Evolutionary conservation across 192 early-diverging fungal species (phyloP).

Genomic region (Backusella westeae): DNA sequence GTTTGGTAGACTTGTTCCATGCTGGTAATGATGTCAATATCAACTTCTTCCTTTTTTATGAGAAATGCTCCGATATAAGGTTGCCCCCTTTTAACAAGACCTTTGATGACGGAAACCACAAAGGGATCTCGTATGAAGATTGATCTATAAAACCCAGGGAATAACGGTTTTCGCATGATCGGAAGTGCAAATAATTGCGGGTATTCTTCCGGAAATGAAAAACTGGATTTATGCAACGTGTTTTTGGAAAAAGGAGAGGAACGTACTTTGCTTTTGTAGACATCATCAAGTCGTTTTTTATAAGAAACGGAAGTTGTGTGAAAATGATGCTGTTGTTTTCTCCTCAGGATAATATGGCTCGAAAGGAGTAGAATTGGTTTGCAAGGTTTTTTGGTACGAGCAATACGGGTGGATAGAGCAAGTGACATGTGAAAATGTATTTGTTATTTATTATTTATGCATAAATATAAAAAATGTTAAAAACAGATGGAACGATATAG

Average conservation of each 20-base stretch:
- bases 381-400: not conserved
- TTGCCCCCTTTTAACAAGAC: constrained; percentile 86
- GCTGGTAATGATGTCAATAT: constrained; percentile 74
- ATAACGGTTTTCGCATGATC: constrained; percentile 86
- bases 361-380: not conserved
- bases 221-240: not conserved
- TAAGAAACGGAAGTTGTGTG: not conserved
- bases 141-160: constrained; percentile 97
- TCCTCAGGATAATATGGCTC: not conserved
- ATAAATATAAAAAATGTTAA: no score
- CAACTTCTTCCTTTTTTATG: constrained; percentile 85
- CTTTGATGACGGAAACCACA: constrained; percentile 87
- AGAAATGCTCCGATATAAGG: constrained; percentile 97
- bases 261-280: not conserved
- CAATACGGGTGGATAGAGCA: not conserved
- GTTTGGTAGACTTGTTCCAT: constrained; percentile 81
- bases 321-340: not conserved
- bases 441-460: not conserved
- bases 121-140: constrained; percentile 95
- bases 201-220: constrained; percentile 84
- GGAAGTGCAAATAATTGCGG: constrained; percentile 93
- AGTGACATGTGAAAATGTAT: not conserved
- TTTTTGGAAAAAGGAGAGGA: not conserved
- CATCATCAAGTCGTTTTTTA: not conserved
- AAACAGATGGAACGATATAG: not conserved